A percentile compares a stretch with the other conserved stretches of the same genome.
phyloP scores from a whole-genome alignment of 2,329 filamentous ascomycete genomes.

The Aschersonia sp. region DNA sequence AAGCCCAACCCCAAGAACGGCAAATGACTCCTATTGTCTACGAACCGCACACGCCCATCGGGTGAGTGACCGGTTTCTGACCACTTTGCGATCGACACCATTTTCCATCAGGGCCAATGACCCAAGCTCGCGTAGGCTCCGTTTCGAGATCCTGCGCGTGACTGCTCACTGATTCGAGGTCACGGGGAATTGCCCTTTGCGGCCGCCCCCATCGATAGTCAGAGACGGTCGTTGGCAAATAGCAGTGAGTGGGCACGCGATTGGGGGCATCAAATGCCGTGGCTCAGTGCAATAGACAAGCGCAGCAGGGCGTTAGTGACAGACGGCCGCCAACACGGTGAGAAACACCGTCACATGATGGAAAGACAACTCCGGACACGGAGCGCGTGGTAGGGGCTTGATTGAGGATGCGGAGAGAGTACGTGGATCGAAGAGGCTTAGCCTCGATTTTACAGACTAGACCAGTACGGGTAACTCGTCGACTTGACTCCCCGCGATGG shows the following conservation, averaged over 20 bases:
- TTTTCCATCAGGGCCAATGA: not conserved
- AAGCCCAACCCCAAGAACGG: not conserved
- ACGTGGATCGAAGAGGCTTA: not conserved
- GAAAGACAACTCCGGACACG: not conserved
- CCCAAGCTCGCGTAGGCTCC: not conserved
- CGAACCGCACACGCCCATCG: not conserved
- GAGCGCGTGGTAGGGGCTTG: not conserved
- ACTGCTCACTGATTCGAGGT: conserved; percentile 3
- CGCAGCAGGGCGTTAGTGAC: not conserved
- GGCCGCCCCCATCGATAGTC: not conserved
- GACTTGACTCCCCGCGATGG: not conserved
- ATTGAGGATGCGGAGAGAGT: not conserved
- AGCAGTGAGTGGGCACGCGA: not conserved
- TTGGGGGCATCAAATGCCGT: not conserved
- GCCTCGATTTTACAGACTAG: not conserved
- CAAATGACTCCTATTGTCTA: not conserved
- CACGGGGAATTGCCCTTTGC: conserved; percentile 2
- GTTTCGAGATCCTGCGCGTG: conserved; percentile 2
- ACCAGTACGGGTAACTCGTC: not conserved
- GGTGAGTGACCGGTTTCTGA: not conserved
- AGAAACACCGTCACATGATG: conserved; percentile 3
- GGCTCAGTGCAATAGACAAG: not conserved
- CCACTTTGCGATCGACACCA: not conserved
- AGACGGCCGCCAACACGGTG: conserved; percentile 1
- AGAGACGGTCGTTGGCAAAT: not conserved